A percentile compares a stretch with the other conserved stretches of the same genome.
phyloP scores from a whole-genome alignment of 2,329 filamentous ascomycete genomes.

The Hypoxylon sp. region DNA sequence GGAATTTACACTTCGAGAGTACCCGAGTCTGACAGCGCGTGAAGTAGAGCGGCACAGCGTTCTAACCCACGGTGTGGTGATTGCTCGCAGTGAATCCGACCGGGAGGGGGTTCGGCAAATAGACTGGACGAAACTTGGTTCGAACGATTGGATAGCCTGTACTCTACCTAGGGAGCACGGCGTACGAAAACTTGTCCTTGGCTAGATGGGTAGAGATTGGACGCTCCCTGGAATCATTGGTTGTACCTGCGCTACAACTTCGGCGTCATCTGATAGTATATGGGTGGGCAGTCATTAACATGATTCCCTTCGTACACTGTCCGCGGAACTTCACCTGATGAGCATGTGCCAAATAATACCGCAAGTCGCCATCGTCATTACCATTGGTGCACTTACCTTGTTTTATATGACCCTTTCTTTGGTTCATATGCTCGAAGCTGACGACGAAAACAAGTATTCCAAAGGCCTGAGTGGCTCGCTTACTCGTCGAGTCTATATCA shows the following conservation, averaged over 20 bases:
- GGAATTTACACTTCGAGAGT: constrained; percentile 10
- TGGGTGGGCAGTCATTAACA: constrained; percentile 9
- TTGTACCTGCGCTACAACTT: constrained; percentile 24
- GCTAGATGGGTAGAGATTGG: constrained; percentile 10
- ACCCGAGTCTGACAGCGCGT: constrained; percentile 11
- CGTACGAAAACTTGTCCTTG: constrained; percentile 1
- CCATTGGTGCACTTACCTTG: constrained; percentile 11
- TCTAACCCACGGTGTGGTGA: constrained; percentile 18
- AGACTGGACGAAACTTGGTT: constrained; percentile 15
- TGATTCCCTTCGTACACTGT: constrained; percentile 5
- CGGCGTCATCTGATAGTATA: constrained; percentile 30
- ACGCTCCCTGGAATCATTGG: constrained; percentile 5
- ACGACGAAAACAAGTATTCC: not conserved
- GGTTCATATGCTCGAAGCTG: constrained; percentile 14
- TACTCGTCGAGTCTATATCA: not conserved
- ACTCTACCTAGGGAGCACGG: constrained; percentile 13
- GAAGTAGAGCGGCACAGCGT: constrained; percentile 33
- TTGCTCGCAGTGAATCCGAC: constrained; percentile 22
- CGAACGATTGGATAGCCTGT: constrained; percentile 9
- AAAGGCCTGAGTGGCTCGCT: not conserved
- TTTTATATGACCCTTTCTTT: constrained; percentile 6
- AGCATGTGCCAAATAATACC: constrained; percentile 4
- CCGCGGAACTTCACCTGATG: not conserved
- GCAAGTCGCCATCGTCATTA: not conserved
- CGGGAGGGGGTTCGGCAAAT: constrained; percentile 25